Evolutionary conservation across 2,329 filamentous ascomycete genomes (phyloP).

Genomic region (Colletotrichum euphorbiae): DNA sequence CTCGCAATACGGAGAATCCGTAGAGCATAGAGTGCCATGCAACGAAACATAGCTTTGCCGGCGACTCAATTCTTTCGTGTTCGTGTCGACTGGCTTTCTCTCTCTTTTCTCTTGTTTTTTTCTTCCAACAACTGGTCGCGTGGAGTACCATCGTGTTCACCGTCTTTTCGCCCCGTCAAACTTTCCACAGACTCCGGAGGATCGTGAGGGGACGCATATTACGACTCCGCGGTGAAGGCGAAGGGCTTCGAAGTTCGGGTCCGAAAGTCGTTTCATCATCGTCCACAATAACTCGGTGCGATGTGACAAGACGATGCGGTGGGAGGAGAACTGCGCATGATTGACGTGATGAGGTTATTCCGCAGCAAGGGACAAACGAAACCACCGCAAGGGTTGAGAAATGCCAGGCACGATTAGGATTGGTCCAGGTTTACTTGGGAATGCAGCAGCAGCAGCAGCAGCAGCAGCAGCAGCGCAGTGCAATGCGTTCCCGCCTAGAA

Average conservation of each 20-base stretch:
- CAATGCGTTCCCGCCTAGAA: not conserved
- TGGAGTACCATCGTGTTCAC: conserved; percentile 12
- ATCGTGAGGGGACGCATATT: conserved; percentile 7
- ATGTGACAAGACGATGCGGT: conserved; percentile 17
- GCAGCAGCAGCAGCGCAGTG: too few relatives aligned
- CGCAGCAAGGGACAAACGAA: not conserved
- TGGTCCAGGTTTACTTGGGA: not conserved
- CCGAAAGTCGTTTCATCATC: not conserved
- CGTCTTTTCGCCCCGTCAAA: conserved; percentile 31
- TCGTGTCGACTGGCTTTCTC: not conserved
- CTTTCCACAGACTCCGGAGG: conserved; percentile 4
- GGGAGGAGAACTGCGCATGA: not conserved
- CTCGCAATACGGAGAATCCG: not conserved
- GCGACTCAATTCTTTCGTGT: conserved; percentile 4
- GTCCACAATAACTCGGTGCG: not conserved
- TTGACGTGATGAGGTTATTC: conserved; percentile 17
- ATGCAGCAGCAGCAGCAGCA: not conserved
- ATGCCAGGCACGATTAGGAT: not conserved
- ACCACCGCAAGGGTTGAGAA: not conserved
- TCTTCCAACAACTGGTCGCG: not conserved
- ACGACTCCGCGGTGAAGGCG: conserved; percentile 5
- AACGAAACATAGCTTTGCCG: conserved; percentile 20
- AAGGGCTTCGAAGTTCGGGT: not conserved
- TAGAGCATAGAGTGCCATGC: not conserved
- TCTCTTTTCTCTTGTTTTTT: not conserved